Conservation (phyloP, 2,329 filamentous ascomycete genomes). For the Penicillium sp. region DNA sequence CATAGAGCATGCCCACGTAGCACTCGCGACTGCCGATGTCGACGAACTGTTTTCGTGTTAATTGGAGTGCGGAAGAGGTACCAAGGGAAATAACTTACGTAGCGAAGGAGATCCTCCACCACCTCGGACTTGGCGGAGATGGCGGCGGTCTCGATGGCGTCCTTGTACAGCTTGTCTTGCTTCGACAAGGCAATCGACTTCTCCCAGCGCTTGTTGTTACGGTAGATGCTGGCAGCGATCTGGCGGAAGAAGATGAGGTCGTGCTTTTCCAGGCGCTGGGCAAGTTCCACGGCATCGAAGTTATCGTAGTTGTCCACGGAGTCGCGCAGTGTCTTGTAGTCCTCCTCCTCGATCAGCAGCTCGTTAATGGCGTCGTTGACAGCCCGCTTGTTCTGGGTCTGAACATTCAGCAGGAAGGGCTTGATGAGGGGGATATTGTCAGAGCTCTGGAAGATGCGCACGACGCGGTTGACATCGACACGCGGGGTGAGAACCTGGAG, state of each 20-base stretch:
- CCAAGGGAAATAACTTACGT: conserved; percentile 65
- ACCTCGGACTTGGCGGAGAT: conserved; percentile 87
- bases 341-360: conserved; percentile 94
- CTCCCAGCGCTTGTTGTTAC: conserved; percentile 99
- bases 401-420: conserved; percentile 95
- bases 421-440: conserved; percentile 98
- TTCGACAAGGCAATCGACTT: conserved; percentile 97
- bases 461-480: conserved; percentile 98
- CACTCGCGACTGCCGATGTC: conserved; percentile 98
- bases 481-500: conserved; percentile 87
- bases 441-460: conserved; percentile 97
- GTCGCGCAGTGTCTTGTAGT: conserved; percentile 97
- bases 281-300: conserved; percentile 92
- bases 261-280: conserved; percentile 90
- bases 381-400: conserved; percentile 94
- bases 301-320: conserved; percentile 99
- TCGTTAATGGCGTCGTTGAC: conserved; percentile 99
- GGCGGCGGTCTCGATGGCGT: conserved; percentile 95
- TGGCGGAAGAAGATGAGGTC: conserved; percentile 99
- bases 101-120: conserved; percentile 91
- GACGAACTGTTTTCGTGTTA: conserved; percentile 70
- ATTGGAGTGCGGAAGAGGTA: conserved; percentile 5
- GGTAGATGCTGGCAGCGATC: conserved; percentile 96
- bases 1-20: conserved; percentile 99
- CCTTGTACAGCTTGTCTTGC: conserved; percentile 99